Evolutionary conservation across 768 basidiomycete species (phyloP).

Genomic region (Pleurotus citrinopileatus): DNA sequence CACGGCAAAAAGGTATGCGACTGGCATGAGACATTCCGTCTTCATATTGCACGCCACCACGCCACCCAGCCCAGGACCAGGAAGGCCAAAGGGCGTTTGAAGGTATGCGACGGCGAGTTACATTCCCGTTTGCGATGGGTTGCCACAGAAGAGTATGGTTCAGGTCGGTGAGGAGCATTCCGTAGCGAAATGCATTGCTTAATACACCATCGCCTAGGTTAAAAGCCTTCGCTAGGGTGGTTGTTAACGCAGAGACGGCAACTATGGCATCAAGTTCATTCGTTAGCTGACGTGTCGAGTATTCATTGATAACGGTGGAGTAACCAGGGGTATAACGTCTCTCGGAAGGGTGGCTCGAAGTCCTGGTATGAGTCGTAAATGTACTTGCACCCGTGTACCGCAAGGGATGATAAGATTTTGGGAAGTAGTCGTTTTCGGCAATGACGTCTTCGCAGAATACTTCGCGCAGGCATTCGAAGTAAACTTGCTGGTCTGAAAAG

Average conservation of each 20-base stretch:
- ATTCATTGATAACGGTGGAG: not conserved
- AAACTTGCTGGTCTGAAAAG: not conserved
- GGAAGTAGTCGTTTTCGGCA: not conserved
- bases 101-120: too few relatives aligned
- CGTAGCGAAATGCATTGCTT: not conserved
- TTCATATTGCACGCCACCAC: too few relatives aligned
- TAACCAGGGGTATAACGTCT: not conserved
- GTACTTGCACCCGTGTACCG: not conserved
- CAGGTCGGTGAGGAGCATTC: not conserved
- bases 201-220: not conserved
- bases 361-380: not conserved
- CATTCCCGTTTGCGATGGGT: not conserved
- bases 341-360: not conserved
- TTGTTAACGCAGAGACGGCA: slow-evolving; percentile 1
- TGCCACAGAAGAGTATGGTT: not conserved
- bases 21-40: too few relatives aligned
- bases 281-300: not conserved
- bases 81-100: too few relatives aligned
- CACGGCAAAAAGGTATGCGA: too few relatives aligned
- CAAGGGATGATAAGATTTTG: not conserved
- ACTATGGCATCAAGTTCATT: slow-evolving; percentile 1
- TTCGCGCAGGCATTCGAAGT: not conserved
- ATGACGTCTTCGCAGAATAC: not conserved
- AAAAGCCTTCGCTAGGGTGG: not conserved
- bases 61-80: too few relatives aligned